Evolutionary conservation across 1,284 basidiomycete genomes (phyloP).

Genomic region (Salmacisia buchloeana): DNA sequence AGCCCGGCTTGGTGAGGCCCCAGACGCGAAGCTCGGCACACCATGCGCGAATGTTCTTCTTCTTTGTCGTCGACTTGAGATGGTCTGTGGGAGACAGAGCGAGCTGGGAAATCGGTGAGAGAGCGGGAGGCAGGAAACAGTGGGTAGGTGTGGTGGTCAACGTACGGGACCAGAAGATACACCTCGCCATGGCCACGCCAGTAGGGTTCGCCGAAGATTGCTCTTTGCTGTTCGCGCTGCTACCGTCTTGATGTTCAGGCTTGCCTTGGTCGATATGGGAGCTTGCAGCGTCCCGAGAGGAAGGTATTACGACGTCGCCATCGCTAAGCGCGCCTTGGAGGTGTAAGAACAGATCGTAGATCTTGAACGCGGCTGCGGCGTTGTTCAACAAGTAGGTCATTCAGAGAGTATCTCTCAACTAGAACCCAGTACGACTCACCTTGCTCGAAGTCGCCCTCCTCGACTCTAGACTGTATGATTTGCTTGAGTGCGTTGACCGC

Average conservation of each 20-base stretch:
- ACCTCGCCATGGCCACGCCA: not conserved
- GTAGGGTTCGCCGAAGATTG: no score
- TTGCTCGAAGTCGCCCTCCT: not conserved
- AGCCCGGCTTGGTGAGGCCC: not conserved
- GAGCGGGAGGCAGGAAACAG: not conserved
- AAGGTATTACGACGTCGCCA: not conserved
- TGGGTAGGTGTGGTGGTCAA: not conserved
- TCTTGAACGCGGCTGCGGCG: not conserved
- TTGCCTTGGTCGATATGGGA: no score
- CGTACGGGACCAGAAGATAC: slow-evolving; percentile 2
- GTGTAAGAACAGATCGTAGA: not conserved
- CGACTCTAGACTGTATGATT: not conserved
- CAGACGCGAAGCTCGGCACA: not conserved
- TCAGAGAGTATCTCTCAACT: no score
- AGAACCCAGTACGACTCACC: not conserved
- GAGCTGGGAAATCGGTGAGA: not conserved
- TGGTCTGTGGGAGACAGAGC: slow-evolving; percentile 1
- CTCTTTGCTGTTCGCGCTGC: no score
- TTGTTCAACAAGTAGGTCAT: no score
- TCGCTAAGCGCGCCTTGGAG: not conserved
- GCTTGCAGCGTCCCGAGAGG: not conserved
- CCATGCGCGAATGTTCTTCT: not conserved
- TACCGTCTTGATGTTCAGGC: no score
- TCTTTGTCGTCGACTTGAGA: not conserved
- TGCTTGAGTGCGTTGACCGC: not conserved